Percentiles rank a stretch among this genome's conserved stretches.
phyloP scores from a whole-genome alignment of 73 alveolate species.

The Effrenium voratum region DNA sequence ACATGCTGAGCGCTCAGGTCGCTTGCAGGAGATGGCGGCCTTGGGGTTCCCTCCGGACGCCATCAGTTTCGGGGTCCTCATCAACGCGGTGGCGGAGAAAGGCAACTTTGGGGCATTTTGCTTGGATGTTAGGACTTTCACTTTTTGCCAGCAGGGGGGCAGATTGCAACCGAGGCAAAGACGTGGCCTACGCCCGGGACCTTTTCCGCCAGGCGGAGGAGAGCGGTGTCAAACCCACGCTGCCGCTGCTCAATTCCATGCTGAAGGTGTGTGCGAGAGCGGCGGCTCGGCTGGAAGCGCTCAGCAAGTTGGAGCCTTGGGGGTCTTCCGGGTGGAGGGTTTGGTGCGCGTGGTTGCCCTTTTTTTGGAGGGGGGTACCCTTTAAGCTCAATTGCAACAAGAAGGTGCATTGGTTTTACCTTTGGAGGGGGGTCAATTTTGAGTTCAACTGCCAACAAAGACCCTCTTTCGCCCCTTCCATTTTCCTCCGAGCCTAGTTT shows the following conservation, averaged over 20 bases:
- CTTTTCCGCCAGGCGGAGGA: constrained; percentile 36
- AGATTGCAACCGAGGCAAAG: background rate
- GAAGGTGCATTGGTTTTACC: too few species aligned
- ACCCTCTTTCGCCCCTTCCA: too few species aligned
- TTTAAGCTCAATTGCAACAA: too few species aligned
- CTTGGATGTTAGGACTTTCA: too few species aligned
- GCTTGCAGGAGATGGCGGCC: constrained; percentile 7
- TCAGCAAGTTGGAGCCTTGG: too few species aligned
- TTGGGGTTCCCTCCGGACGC: background rate
- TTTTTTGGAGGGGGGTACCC: too few species aligned
- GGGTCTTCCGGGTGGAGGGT: too few species aligned
- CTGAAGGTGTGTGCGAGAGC: constrained; percentile 44
- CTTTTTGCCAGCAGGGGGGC: background rate
- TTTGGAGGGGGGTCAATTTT: too few species aligned
- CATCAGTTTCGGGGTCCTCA: constrained; percentile 26
- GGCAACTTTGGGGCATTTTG: too few species aligned
- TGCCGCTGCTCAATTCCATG: constrained; percentile 41
- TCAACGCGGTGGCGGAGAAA: constrained; percentile 35
- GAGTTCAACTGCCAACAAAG: too few species aligned
- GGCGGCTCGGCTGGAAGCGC: constrained; percentile 21
- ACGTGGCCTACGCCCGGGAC: background rate
- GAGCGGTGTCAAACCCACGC: background rate
- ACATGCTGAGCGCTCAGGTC: background rate
- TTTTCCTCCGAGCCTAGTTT: too few species aligned
- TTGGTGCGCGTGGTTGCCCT: too few species aligned